phyloP scores from a whole-genome alignment of 1,284 basidiomycete species.

The Ustilago esculenta region DNA sequence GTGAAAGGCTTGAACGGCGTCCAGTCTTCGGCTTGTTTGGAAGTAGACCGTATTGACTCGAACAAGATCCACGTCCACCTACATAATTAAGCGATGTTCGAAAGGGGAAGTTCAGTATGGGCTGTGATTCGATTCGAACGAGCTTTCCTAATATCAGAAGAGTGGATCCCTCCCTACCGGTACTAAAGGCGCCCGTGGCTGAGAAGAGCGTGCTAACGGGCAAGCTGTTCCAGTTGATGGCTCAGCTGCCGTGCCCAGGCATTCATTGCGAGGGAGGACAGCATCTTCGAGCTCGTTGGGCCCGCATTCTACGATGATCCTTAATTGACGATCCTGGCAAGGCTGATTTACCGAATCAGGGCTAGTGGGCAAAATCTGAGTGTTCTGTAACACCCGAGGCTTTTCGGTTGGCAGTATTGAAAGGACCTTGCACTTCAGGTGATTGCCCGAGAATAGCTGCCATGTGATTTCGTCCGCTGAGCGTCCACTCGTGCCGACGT shows the following conservation, averaged over 20 bases:
- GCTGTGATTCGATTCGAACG: no score
- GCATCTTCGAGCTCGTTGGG: not conserved
- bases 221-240: no score
- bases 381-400: not conserved
- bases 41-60: constrained; percentile 22
- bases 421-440: constrained; percentile 21
- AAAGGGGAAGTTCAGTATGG: not conserved
- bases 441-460: constrained; percentile 25
- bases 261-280: no score
- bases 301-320: constrained; percentile 25
- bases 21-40: constrained; percentile 9
- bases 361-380: not conserved
- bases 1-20: constrained; percentile 17
- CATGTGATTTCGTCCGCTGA: constrained; percentile 6
- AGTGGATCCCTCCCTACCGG: constrained; percentile 12
- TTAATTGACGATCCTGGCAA: constrained; percentile 3
- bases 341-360: not conserved
- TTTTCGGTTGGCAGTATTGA: constrained; percentile 22
- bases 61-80: constrained; percentile 33
- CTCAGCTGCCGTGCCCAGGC: no score
- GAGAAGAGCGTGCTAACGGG: no score
- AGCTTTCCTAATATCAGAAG: not conserved
- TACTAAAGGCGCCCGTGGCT: constrained; percentile 6
- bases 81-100: not conserved
- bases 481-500: not conserved